Conservation (phyloP, 768 basidiomycete genomes). For the Mycena pura region DNA sequence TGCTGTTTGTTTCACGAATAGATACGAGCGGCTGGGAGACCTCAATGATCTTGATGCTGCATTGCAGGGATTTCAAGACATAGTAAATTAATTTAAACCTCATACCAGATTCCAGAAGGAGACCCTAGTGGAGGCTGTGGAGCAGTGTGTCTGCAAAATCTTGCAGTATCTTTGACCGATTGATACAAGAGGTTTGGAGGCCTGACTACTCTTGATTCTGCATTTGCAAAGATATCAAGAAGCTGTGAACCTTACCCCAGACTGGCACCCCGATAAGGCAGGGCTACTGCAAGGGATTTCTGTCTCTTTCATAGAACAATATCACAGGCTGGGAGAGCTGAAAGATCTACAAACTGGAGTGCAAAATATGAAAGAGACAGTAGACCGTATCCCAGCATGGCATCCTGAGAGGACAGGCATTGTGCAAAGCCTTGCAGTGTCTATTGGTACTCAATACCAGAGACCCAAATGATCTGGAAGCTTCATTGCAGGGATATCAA, state of each 20-base stretch:
- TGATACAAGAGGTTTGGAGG: too few relatives aligned
- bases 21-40: too few relatives aligned
- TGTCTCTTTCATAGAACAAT: background rate
- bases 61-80: background rate
- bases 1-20: background rate
- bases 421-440: background rate
- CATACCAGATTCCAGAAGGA: too few relatives aligned
- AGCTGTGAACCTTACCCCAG: background rate
- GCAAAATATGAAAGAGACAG: background rate
- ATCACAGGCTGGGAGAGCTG: background rate
- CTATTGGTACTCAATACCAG: background rate
- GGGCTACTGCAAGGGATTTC: background rate
- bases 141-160: too few relatives aligned
- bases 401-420: background rate
- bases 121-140: too few relatives aligned
- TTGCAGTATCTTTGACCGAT: too few relatives aligned
- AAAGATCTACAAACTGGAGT: background rate
- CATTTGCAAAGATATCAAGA: background rate
- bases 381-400: background rate
- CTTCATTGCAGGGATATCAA: background rate
- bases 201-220: background rate
- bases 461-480: background rate
- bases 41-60: background rate
- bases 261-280: background rate
- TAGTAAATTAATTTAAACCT: too few relatives aligned